Conservation (phyloP, 2,329 filamentous ascomycete species). For the Acarospora socialis region DNA sequence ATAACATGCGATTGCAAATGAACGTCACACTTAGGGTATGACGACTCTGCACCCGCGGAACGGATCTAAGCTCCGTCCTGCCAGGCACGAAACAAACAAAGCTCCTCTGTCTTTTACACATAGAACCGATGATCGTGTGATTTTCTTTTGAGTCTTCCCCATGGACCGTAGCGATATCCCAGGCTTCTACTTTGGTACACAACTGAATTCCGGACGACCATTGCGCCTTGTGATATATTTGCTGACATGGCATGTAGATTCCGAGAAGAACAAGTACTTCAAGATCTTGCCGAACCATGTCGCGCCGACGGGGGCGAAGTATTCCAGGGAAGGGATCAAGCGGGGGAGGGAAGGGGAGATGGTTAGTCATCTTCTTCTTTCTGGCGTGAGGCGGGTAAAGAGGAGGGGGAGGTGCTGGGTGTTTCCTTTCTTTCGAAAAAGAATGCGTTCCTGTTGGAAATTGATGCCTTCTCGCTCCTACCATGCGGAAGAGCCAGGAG, state of each 20-base stretch:
- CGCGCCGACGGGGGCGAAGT: constrained; percentile 23
- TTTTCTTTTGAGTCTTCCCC: too few relatives aligned
- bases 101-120: too few relatives aligned
- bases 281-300: constrained; percentile 27
- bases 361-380: constrained; percentile 12
- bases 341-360: constrained; percentile 21
- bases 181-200: constrained; percentile 32
- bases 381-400: too few relatives aligned
- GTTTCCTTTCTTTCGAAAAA: neutral
- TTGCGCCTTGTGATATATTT: neutral
- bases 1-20: too few relatives aligned
- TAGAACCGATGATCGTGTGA: too few relatives aligned
- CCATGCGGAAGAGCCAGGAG: neutral
- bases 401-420: too few relatives aligned
- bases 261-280: constrained; percentile 37
- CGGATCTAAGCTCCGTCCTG: too few relatives aligned
- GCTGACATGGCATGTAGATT: constrained; percentile 19
- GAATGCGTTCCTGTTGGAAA: neutral
- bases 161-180: too few relatives aligned
- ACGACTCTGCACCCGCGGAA: too few relatives aligned
- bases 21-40: too few relatives aligned
- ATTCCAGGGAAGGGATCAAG: constrained; percentile 27
- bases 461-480: neutral
- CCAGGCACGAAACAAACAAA: too few relatives aligned
- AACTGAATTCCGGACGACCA: neutral